A percentile compares a stretch with the other conserved stretches of the same genome.
Conservation (phyloP, 495 filamentous ascomycete genomes). For the Penicillium mononematosum region DNA sequence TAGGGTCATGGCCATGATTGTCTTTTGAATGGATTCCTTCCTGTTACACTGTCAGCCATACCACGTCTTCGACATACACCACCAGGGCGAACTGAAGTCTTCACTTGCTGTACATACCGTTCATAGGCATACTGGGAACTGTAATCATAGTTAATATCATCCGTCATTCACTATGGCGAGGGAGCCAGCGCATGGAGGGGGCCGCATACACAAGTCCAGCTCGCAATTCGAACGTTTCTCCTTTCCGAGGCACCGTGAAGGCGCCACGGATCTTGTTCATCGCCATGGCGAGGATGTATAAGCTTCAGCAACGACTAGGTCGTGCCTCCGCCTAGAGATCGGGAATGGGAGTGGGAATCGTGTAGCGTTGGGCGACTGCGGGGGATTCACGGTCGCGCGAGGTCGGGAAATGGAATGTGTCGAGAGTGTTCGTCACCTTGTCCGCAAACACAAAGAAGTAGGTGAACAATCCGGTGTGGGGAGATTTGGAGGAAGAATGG, state of each 20-base stretch:
- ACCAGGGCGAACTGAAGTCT: neutral
- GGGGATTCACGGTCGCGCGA: constrained; percentile 43
- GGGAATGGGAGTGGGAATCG: constrained; percentile 24
- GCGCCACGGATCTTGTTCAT: constrained; percentile 94
- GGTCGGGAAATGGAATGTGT: constrained; percentile 12
- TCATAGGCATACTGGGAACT: constrained; percentile 98
- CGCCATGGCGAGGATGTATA: constrained; percentile 61
- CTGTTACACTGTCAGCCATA: constrained; percentile 45
- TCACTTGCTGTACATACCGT: constrained; percentile 49
- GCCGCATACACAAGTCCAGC: constrained; percentile 77
- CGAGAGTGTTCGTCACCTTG: constrained; percentile 19
- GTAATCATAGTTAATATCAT: constrained; percentile 27
- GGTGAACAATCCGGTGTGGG: constrained; percentile 7
- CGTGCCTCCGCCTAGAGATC: constrained; percentile 45
- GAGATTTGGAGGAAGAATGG: constrained; percentile 10
- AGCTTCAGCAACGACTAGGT: constrained; percentile 49
- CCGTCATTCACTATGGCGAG: constrained; percentile 8
- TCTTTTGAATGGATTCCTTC: constrained; percentile 98
- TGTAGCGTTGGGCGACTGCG: constrained; percentile 38
- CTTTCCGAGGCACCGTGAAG: constrained; percentile 89
- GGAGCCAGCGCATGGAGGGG: constrained; percentile 20
- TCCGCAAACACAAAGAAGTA: constrained; percentile 7
- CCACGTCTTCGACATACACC: constrained; percentile 10
- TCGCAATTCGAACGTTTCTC: constrained; percentile 97
- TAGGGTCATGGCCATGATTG: constrained; percentile 99